A percentile compares a stretch with the other conserved stretches of the same genome.
These are phyloP conservation scores for Teratosphaeria nubilosa DNA, from an alignment of 2,329 filamentous ascomycete genomes.

Conservation along the genomic window DNA sequence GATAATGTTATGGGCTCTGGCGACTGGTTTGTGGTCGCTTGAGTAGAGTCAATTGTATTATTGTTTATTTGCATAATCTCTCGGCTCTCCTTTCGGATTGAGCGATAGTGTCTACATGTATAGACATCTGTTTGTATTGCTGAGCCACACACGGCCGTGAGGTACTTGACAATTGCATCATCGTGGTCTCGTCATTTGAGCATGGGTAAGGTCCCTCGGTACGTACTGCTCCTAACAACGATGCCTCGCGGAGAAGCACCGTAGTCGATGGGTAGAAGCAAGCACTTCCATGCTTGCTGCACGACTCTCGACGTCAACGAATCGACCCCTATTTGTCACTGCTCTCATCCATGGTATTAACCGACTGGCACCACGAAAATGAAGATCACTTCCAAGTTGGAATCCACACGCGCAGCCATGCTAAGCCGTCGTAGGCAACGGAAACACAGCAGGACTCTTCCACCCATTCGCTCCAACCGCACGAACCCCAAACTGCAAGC, in stretches of 20 bases:
- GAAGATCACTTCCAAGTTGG: no score
- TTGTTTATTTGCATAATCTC: not conserved
- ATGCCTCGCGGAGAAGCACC: no score
- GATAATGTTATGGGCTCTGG: not conserved
- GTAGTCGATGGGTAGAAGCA: not conserved
- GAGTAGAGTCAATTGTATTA: not conserved
- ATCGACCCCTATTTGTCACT: not conserved
- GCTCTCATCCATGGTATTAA: not conserved
- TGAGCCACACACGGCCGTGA: not conserved
- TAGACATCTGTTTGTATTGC: not conserved
- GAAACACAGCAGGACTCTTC: constrained; percentile 40
- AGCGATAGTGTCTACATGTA: not conserved
- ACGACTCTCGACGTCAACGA: not conserved
- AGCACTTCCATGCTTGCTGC: not conserved
- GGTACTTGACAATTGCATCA: not conserved
- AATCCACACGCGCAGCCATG: not conserved
- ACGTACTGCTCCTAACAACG: no score
- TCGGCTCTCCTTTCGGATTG: not conserved
- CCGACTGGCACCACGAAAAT: not conserved
- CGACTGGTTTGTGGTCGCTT: not conserved
- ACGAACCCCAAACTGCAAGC: constrained; percentile 38
- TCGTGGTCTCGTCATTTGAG: not conserved
- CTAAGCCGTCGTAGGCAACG: constrained; percentile 23
- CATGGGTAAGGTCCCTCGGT: no score
- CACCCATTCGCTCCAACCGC: constrained; percentile 42